phyloP scores from a whole-genome alignment of 129 eudicot species.

The Artemisia annua region DNA sequence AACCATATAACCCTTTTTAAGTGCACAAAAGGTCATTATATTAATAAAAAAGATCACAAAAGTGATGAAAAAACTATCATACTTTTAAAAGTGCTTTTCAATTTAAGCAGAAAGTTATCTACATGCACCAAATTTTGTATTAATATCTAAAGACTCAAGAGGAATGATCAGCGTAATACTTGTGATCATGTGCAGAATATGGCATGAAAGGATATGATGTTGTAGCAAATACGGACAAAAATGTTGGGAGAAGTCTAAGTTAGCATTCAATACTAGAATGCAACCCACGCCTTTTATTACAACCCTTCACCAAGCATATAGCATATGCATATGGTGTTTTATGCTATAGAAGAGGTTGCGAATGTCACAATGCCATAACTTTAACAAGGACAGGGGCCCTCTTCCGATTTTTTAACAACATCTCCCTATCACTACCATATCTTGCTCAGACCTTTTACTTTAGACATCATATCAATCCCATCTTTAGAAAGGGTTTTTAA shows the following conservation, averaged over 20 bases:
- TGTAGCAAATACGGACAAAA: slow-evolving; percentile 11
- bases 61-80: too few relatives aligned
- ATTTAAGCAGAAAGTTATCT: too few relatives aligned
- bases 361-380: slow-evolving; percentile 70
- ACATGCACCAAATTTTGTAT: not conserved
- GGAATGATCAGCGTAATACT: slow-evolving; percentile 60
- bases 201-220: slow-evolving; percentile 26
- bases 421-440: slow-evolving; percentile 37
- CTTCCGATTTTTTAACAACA: slow-evolving; percentile 37
- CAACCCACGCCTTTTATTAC: slow-evolving; percentile 87
- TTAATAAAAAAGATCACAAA: too few relatives aligned
- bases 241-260: slow-evolving; percentile 90
- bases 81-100: too few relatives aligned
- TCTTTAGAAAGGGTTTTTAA: not conserved
- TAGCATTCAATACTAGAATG: slow-evolving; percentile 87
- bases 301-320: slow-evolving; percentile 63
- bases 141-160: not conserved
- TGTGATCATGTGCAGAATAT: slow-evolving; percentile 70
- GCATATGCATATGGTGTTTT: slow-evolving; percentile 29
- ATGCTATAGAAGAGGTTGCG: slow-evolving; percentile 93
- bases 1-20: too few relatives aligned
- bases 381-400: slow-evolving; percentile 90
- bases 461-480: slow-evolving; percentile 76
- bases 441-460: slow-evolving; percentile 97
- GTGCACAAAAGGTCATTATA: too few relatives aligned